Conservation (phyloP, 192 early-diverging fungal genomes). For the Dissophora globulifera region DNA sequence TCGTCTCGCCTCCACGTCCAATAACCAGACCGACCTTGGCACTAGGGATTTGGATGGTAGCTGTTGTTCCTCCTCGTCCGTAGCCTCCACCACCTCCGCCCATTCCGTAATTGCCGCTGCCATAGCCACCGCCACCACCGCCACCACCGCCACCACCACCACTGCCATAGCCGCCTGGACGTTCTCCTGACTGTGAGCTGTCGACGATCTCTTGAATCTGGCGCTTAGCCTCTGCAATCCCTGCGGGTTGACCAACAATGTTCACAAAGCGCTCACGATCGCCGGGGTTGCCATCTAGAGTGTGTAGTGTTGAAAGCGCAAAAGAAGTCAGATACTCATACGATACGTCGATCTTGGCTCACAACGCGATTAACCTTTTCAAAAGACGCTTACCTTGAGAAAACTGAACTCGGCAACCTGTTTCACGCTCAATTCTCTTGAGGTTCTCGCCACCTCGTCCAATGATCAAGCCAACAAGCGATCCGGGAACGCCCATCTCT, state of each 20-base stretch:
- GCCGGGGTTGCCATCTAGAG: constrained; percentile 54
- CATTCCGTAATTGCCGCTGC: too few relatives aligned
- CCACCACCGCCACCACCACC: constrained; percentile 32
- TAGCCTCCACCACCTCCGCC: constrained; percentile 33
- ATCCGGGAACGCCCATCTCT: constrained; percentile 69
- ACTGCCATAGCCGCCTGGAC: constrained; percentile 11
- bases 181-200: constrained; percentile 52
- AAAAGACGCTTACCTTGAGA: constrained; percentile 63
- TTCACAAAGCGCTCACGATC: constrained; percentile 61
- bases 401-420: constrained; percentile 80
- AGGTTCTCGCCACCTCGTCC: constrained; percentile 83
- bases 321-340: background rate
- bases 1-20: constrained; percentile 81
- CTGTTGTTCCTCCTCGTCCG: constrained; percentile 43
- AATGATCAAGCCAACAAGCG: constrained; percentile 84
- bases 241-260: constrained; percentile 58
- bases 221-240: constrained; percentile 60
- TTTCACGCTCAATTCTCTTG: constrained; percentile 77
- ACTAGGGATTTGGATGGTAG: constrained; percentile 70
- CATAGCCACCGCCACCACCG: constrained; percentile 24
- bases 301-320: background rate
- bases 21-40: constrained; percentile 87
- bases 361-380: too few relatives aligned
- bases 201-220: constrained; percentile 64
- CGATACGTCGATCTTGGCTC: too few relatives aligned